phyloP scores from a whole-genome alignment of 2,329 filamentous ascomycete genomes.

The Stemphylium vesicarium region DNA sequence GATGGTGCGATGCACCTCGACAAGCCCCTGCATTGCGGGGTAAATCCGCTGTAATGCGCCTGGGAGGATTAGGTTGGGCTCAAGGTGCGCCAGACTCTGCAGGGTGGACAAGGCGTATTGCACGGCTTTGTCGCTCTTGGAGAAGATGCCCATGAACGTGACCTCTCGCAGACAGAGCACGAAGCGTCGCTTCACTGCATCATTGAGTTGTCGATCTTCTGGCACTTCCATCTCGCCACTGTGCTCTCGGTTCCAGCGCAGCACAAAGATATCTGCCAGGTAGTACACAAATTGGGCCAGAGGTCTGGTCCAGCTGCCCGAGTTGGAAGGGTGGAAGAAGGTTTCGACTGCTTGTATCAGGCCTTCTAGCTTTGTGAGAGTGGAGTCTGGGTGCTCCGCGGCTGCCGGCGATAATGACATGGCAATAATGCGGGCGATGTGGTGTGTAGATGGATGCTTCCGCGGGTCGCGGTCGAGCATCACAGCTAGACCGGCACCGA shows the following conservation, averaged over 20 bases:
- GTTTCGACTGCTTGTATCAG: slow-evolving; percentile 95
- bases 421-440: slow-evolving; percentile 90
- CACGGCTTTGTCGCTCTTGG: slow-evolving; percentile 90
- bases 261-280: slow-evolving; percentile 93
- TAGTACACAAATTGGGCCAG: slow-evolving; percentile 91
- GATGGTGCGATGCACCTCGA: slow-evolving; percentile 95
- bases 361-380: slow-evolving; percentile 84
- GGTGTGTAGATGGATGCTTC: slow-evolving; percentile 89
- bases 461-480: slow-evolving; percentile 92
- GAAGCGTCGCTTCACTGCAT: slow-evolving; percentile 84
- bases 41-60: slow-evolving; percentile 96
- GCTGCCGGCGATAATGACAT: slow-evolving; percentile 90
- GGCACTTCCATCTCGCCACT: slow-evolving; percentile 91
- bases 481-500: slow-evolving; percentile 79
- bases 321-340: slow-evolving; percentile 98
- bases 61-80: slow-evolving; percentile 89
- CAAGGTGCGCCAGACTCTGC: slow-evolving; percentile 86
- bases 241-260: slow-evolving; percentile 95
- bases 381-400: slow-evolving; percentile 76
- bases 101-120: slow-evolving; percentile 90
- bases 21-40: slow-evolving; percentile 92
- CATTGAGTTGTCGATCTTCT: slow-evolving; percentile 76
- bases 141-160: slow-evolving; percentile 97
- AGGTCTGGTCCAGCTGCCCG: slow-evolving; percentile 87
- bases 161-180: slow-evolving; percentile 89